Evolutionary conservation across 2,329 filamentous ascomycete species (phyloP), one percentile per base, ranked within the genome.

Genomic region (Fusarium continuum): DNA sequence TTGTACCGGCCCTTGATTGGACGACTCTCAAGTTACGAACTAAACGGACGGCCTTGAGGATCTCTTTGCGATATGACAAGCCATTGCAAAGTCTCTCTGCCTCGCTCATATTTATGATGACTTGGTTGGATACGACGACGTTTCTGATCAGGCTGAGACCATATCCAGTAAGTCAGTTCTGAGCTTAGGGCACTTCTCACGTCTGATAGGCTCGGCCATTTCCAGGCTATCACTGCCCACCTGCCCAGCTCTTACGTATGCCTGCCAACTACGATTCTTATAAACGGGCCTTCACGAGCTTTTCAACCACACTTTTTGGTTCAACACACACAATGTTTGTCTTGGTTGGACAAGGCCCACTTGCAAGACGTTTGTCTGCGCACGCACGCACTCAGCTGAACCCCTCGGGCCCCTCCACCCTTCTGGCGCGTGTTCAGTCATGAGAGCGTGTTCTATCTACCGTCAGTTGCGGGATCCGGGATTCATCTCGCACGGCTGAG

Each of bases 181-280:
- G 34, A 62, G 50, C 47, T 45, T 36, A 39, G 34, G 50, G 55
- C 31, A 43, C 35, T 49, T 54, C 60, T 61, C 19, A 36, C 32
- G 20, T 43, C 35, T 64, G 61, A 65, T 64, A 64, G 61, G 61
- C 31, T 44, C 44, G 61, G 50, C 6, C 50, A 23, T 47, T 57
- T 46, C 61, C 39, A 65, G 22, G 49, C 55, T 32, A 47, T 60
- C 28, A 36, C 39, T 61, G 44, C 28, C 61, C 49, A 55, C 55
- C 41, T 50, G 38, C 20, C 34, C 41, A 61, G 26, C 40, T 61
- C 38, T 47, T 64, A 53, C 49, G 55, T 64, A 55, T 39, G 35
- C 55, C 36, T 29, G 41, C 55, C 34, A 20, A 47, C 29, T n/a
- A 39, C 29, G 20, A 45, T 35, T 34, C 34, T 47, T 17, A 19